Evolutionary conservation across 2,329 filamentous ascomycete genomes (phyloP).

Genomic region (Apiospora arundinis): DNA sequence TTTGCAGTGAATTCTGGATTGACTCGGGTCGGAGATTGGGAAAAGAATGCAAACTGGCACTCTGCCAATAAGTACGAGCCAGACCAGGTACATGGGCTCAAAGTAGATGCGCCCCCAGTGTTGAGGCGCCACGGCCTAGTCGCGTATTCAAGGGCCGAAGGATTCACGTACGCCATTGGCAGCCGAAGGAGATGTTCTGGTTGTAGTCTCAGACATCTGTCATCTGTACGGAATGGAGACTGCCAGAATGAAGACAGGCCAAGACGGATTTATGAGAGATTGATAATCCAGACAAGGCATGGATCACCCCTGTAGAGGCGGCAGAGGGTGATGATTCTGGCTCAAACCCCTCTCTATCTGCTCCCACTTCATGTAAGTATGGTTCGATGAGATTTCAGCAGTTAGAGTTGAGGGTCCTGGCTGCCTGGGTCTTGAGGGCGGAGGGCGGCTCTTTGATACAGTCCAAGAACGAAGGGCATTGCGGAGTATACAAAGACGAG

Average conservation of each 20-base stretch:
- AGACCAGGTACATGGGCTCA: neutral
- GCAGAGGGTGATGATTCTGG: neutral
- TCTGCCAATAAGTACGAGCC: neutral
- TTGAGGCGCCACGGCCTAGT: neutral
- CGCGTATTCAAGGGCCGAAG: neutral
- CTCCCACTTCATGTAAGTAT: neutral
- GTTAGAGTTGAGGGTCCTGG: neutral
- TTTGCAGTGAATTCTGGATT: neutral
- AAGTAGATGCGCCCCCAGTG: too few species aligned
- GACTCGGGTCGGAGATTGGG: neutral
- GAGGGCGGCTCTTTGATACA: neutral
- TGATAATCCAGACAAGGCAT: conserved; percentile 4
- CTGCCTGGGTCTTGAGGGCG: neutral
- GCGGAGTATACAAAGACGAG: neutral
- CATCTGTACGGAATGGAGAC: neutral
- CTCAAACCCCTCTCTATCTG: neutral
- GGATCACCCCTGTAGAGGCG: neutral
- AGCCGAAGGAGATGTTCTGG: neutral
- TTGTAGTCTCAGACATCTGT: neutral
- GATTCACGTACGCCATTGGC: neutral
- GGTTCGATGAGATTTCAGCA: neutral
- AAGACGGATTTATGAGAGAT: neutral
- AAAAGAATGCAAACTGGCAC: neutral
- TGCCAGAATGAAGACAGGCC: neutral
- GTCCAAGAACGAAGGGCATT: neutral